Percentiles rank a stretch among this genome's conserved stretches.
These are phyloP conservation scores for Cercophora samala DNA, from an alignment of 495 filamentous ascomycete genomes.

Conservation along the genomic window DNA sequence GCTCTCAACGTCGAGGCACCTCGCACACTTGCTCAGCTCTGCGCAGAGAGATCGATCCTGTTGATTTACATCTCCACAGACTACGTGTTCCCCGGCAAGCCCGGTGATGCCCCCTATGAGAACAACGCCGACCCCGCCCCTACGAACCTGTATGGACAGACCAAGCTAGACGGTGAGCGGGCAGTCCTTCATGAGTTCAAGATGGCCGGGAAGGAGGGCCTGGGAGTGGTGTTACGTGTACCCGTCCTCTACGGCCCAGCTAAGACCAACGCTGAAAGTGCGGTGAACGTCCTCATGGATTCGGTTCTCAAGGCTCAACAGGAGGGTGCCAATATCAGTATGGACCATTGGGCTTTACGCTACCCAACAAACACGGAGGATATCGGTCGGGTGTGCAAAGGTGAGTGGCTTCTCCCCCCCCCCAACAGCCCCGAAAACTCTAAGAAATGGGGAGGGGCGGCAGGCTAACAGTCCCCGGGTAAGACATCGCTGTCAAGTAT, in stretches of 20 bases:
- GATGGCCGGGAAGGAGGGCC: conserved; percentile 45
- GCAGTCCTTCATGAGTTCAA: conserved; percentile 63
- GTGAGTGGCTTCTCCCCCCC: conserved; percentile 29
- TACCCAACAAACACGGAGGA: conserved; percentile 88
- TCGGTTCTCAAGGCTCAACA: conserved; percentile 65
- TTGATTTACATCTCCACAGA: conserved; percentile 94
- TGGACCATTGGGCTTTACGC: conserved; percentile 86
- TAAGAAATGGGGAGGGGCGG: neutral
- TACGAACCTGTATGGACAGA: conserved; percentile 82
- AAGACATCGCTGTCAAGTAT: conserved; percentile 68
- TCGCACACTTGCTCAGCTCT: conserved; percentile 60
- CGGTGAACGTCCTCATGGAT: conserved; percentile 78
- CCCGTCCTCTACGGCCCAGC: conserved; percentile 79
- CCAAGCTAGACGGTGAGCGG: conserved; percentile 80
- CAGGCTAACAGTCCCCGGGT: neutral
- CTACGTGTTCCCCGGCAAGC: conserved; percentile 82
- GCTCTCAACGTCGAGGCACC: conserved; percentile 74
- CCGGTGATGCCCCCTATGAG: conserved; percentile 84
- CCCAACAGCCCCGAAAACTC: neutral
- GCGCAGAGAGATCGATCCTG: conserved; percentile 59
- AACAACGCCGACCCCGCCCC: conserved; percentile 60
- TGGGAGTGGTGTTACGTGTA: conserved; percentile 74
- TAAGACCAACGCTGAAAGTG: conserved; percentile 66
- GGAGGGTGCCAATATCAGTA: conserved; percentile 57
- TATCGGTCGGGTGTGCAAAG: conserved; percentile 70